Base-by-base conservation (phyloP, 2,329 filamentous ascomycete genomes). In the Byssochlamys sp. region DNA sequence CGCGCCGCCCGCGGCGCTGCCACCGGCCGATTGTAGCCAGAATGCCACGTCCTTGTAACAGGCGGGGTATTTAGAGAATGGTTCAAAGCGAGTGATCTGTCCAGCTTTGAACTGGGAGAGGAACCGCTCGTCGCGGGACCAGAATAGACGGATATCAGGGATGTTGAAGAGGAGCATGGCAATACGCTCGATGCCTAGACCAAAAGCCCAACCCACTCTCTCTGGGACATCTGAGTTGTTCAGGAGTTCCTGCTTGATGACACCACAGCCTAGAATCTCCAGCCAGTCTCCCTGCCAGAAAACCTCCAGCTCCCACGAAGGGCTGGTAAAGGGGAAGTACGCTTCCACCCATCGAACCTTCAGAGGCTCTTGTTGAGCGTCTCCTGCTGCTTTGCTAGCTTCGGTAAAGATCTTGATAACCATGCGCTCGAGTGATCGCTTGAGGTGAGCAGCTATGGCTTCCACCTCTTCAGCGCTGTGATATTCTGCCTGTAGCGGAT, bases 151-250 rank as follows among this genome's bases (percentile, higher is more conserved):
- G 65, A 99, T 99, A 69, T 99, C 94, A 0, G 91, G 90, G 59
- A 99, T 95, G 59, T 89, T 87, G 78, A 96, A 99, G 26, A 99
- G 83, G 35, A 99, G 83, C 94, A 99, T 99, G 60, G 94, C 92
- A 61, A 99, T 92, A 60, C 94, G 85, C 73, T 99, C 94, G 28
- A 99, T 82, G 2, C 94, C 94, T 19, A 97, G 80, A 35, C 94
- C 94, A 74, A 97, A 99, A 0, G 94, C 94, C 94, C 94, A 99
- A 4, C 91, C 92, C 2, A 95, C 74, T 67, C 89, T 85, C 57
- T 83, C 77, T 2, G 88, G 84, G 52, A 90, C 84, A 54, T 84
- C 87, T 0, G 92, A 91, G 56, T 89, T 86, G 71, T 83, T 83
- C 60, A 94, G 83, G 35, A 99, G 80, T 28, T 86, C 80, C 71